Evolutionary conservation across 495 filamentous ascomycete species (phyloP).

Genomic region (Cudoniella acicularis): DNA sequence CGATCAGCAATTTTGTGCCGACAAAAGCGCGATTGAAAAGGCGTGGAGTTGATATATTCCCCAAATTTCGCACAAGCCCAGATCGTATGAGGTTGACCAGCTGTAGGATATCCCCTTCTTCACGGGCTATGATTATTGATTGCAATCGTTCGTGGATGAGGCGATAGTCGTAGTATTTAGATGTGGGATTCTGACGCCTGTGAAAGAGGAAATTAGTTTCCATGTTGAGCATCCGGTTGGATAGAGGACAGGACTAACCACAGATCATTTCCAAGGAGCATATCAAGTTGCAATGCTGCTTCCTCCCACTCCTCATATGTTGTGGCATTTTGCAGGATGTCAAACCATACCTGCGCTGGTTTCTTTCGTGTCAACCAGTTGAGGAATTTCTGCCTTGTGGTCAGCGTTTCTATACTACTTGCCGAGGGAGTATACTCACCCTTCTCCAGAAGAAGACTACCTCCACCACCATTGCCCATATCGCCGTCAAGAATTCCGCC

Average conservation of each 20-base stretch:
- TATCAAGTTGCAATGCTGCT: slow-evolving; percentile 74
- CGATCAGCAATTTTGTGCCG: slow-evolving; percentile 85
- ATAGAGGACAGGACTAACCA: slow-evolving; percentile 52
- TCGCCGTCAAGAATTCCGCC: slow-evolving; percentile 37
- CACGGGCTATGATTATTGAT: slow-evolving; percentile 68
- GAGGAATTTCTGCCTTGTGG: slow-evolving; percentile 45
- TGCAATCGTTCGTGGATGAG: slow-evolving; percentile 77
- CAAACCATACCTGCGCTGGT: slow-evolving; percentile 49
- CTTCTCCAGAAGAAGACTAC: slow-evolving; percentile 62
- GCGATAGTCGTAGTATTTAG: slow-evolving; percentile 81
- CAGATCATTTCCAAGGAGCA: slow-evolving; percentile 70
- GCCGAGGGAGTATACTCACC: slow-evolving; percentile 38
- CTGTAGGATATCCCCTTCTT: slow-evolving; percentile 68
- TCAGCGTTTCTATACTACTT: background rate
- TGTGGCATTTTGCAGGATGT: slow-evolving; percentile 57
- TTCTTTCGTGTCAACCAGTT: slow-evolving; percentile 52
- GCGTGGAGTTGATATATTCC: slow-evolving; percentile 81
- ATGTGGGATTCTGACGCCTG: slow-evolving; percentile 78
- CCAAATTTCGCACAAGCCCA: slow-evolving; percentile 85
- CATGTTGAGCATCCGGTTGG: too few species aligned
- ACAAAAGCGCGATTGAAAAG: slow-evolving; percentile 83
- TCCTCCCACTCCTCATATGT: slow-evolving; percentile 82
- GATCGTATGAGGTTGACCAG: slow-evolving; percentile 78
- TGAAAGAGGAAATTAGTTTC: slow-evolving; percentile 1
- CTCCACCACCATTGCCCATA: slow-evolving; percentile 55